phyloP scores from a whole-genome alignment of 768 basidiomycete genomes.

The Hypholoma fasciculare region DNA sequence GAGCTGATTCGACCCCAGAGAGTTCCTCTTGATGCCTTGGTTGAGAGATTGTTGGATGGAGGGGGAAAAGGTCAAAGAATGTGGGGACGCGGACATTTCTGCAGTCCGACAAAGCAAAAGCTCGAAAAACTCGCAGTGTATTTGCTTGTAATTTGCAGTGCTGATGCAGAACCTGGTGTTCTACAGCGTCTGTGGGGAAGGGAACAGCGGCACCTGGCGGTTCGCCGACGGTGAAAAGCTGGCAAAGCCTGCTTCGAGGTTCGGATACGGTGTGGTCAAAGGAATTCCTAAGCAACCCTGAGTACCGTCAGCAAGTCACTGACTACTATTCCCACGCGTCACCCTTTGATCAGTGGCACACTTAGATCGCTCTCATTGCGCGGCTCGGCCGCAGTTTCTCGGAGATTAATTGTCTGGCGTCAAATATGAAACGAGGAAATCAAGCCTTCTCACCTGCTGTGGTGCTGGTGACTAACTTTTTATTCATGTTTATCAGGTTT shows the following conservation, averaged over 20 bases:
- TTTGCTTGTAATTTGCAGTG: neutral
- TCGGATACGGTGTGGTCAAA: neutral
- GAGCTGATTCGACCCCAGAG: conserved; percentile 27
- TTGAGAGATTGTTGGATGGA: conserved; percentile 21
- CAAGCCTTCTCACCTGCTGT: no score
- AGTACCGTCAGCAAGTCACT: neutral
- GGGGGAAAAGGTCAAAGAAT: conserved; percentile 23
- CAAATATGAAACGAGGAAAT: no score
- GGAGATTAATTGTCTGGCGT: no score
- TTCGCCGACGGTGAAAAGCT: neutral
- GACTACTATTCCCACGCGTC: neutral
- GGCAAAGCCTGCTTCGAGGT: neutral
- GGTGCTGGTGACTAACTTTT: no score
- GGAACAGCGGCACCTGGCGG: neutral
- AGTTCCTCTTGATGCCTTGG: conserved; percentile 21
- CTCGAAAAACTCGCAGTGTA: no score
- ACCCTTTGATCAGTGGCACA: neutral
- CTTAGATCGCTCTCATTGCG: neutral
- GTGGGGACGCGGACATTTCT: conserved; percentile 22
- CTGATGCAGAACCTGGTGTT: conserved; percentile 14
- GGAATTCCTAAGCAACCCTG: neutral
- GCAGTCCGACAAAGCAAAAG: neutral
- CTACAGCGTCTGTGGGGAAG: neutral
- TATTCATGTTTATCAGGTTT: no score
- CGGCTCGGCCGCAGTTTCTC: no score